Evolutionary conservation across 371 early-diverging fungal genomes (phyloP).

Genomic region (Mortierella sp.): DNA sequence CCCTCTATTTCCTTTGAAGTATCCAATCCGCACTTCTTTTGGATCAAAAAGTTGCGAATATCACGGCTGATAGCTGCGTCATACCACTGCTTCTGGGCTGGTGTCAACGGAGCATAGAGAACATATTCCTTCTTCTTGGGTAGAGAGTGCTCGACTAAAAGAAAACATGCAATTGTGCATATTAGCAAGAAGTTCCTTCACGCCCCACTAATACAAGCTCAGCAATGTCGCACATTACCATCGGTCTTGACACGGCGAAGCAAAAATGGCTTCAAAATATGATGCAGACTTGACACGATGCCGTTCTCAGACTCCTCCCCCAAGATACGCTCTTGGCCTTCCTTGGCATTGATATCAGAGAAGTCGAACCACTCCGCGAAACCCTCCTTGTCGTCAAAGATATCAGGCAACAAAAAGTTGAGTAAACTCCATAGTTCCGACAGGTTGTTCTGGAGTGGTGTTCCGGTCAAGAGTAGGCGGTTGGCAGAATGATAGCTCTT

Average conservation of each 20-base stretch:
- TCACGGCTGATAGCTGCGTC: conserved; percentile 82
- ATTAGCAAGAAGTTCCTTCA: no score
- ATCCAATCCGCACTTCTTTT: conserved; percentile 56
- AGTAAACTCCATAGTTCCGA: conserved; percentile 94
- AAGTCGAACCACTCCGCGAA: conserved; percentile 92
- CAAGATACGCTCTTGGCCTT: conserved; percentile 76
- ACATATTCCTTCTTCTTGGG: conserved; percentile 94
- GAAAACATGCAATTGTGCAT: no score
- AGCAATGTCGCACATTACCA: conserved; percentile 56
- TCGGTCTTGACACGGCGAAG: conserved; percentile 97
- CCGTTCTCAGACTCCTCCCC: conserved; percentile 77
- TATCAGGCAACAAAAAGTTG: conserved; percentile 92
- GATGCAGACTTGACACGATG: conserved; percentile 86
- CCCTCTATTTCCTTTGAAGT: conserved; percentile 1
- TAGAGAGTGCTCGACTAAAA: conserved; percentile 81
- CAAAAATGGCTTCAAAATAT: conserved; percentile 94
- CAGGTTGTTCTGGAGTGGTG: conserved; percentile 96
- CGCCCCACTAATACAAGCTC: no score
- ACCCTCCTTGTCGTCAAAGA: conserved; percentile 87
- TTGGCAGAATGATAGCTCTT: conserved; percentile 87
- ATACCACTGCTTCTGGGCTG: conserved; percentile 85
- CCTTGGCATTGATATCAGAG: conserved; percentile 75
- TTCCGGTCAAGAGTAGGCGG: conserved; percentile 91
- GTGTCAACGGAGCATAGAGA: conserved; percentile 85
- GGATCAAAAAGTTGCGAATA: conserved; percentile 77